A percentile compares a stretch with the other conserved stretches of the same genome.
These are phyloP conservation scores for Neurospora cerealis DNA, from an alignment of 495 filamentous ascomycete genomes.

Conservation along the genomic window DNA sequence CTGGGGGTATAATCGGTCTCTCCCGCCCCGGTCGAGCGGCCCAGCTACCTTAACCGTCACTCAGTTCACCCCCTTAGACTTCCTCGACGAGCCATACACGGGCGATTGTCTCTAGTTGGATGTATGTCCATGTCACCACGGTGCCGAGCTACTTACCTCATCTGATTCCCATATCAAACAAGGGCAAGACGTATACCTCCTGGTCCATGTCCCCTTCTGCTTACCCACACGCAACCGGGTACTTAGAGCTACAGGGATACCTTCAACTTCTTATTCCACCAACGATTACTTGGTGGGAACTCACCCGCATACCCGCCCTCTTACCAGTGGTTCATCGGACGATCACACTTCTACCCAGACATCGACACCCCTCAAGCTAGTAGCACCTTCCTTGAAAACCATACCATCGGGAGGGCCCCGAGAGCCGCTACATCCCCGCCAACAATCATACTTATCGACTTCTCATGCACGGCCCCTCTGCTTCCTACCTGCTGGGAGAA, in stretches of 20 bases:
- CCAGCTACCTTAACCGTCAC: conserved; percentile 4
- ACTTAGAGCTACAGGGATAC: conserved; percentile 6
- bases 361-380: conserved; percentile 7
- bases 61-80: conserved; percentile 3
- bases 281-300: conserved; percentile 16
- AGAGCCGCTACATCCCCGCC: background rate
- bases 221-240: background rate
- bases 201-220: background rate
- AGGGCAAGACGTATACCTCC: background rate
- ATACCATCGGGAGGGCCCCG: background rate
- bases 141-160: background rate
- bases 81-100: background rate
- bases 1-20: conserved; percentile 8
- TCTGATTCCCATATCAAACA: conserved; percentile 8
- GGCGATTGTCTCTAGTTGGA: background rate
- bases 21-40: conserved; percentile 4
- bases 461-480: background rate
- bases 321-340: conserved; percentile 13
- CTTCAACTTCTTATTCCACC: conserved; percentile 12
- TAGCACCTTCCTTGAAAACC: conserved; percentile 5
- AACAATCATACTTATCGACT: background rate
- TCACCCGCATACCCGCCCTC: conserved; percentile 19
- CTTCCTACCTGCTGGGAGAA: background rate
- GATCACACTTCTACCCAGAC: conserved; percentile 8
- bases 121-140: background rate